Conservation (phyloP, 257 asterid species). For the Coffea canephora region DNA sequence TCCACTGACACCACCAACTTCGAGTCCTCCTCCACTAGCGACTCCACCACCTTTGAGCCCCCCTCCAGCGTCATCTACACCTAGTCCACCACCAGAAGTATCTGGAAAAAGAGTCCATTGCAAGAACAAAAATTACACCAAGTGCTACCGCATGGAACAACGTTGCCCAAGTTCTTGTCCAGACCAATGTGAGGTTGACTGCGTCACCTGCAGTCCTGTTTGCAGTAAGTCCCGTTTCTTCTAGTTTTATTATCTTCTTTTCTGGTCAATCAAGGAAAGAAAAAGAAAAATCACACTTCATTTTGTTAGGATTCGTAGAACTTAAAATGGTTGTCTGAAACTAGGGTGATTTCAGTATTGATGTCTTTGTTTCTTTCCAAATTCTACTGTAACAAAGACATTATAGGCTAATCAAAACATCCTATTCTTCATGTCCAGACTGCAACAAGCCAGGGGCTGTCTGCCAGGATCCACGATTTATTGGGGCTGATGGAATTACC, state of each 20-base stretch:
- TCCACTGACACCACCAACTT: background rate
- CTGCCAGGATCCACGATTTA: slow-evolving; percentile 81
- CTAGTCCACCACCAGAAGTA: slow-evolving; percentile 33
- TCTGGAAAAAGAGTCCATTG: slow-evolving; percentile 30
- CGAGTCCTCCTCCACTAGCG: background rate
- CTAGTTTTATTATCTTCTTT: background rate
- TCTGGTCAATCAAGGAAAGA: no score
- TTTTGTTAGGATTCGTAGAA: background rate
- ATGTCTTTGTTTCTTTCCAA: no score
- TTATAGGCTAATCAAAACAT: background rate
- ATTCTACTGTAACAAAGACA: background rate
- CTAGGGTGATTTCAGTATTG: no score
- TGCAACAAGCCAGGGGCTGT: slow-evolving; percentile 84
- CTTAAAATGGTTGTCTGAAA: no score
- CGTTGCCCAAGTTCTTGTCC: slow-evolving; percentile 29
- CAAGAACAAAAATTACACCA: slow-evolving; percentile 15
- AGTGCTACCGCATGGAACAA: slow-evolving; percentile 27
- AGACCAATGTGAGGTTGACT: slow-evolving; percentile 26
- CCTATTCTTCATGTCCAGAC: slow-evolving; percentile 30
- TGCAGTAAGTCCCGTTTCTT: slow-evolving; percentile 47
- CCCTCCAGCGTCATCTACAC: slow-evolving; percentile 18
- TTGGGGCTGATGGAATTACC: slow-evolving; percentile 78
- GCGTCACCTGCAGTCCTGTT: slow-evolving; percentile 36
- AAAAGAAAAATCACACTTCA: no score
- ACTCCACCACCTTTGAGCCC: background rate